Evolutionary conservation across 139 green algal genomes (phyloP), one percentile per base, ranked within the genome.

Genomic region (Micractinium sp.): DNA sequence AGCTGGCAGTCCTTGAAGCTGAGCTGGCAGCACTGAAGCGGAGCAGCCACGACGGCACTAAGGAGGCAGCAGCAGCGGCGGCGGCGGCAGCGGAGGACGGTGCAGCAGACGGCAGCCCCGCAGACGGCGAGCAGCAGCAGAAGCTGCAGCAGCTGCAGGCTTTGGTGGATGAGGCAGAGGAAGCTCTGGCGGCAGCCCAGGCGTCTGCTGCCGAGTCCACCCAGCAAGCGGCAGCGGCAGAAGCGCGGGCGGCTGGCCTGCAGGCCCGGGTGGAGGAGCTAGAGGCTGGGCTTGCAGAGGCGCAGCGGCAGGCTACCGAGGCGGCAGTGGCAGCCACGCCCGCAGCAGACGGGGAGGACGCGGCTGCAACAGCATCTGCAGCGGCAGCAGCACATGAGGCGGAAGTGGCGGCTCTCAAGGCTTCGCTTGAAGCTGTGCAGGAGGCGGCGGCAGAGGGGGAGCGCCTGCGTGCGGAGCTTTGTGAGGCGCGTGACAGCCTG

Each of bases 1-100:
- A 90, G 77, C 22, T 90, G 77, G 85, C 85, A 16, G 85, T 31
- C 18, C n/a, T 88, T 31, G 85, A 82, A 31, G 85, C 85, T 56
- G 85, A 86, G 86, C 86, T 89, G 76, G n/a, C 4, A 22, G 85
- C 71, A 0, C 47, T 83, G 78, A 29, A 29, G 33, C 23, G 33
- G 36, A n/a, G 56, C 81, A 74, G 81, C n/a, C 5, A 35, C 13
- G 79, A 53, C 16, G 13, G 71, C 71, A 38, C 36, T n/a, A 16
- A 80, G 35, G 33, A 47, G n/a, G 74, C 29, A 22, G 41, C 78
- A 66, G 47, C 41, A 39, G 53, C 16, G 12, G 9, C 38, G 73
- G 31, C 73, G 73, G 33, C 73, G 23, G n/a, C n/a, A 47, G n/a
- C n/a, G 3, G 29, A 23, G 27, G 41, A 73, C 0, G 81, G 2